Evolutionary conservation across 495 filamentous ascomycete species (phyloP), one percentile per base, ranked within the genome.

Genomic region (Acidiella bohemica): DNA sequence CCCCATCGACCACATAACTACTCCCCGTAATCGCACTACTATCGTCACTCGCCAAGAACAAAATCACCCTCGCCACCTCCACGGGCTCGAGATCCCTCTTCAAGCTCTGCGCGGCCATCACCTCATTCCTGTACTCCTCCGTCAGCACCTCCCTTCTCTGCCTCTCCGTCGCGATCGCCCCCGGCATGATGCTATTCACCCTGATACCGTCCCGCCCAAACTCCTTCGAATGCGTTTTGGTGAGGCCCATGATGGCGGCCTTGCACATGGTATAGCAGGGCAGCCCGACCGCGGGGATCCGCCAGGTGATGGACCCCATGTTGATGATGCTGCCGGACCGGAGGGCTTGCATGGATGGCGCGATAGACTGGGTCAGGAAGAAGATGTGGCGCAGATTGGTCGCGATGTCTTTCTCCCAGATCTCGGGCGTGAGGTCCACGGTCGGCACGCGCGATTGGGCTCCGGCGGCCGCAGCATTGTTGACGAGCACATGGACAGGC

Each of bases 121-220:
- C 59, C 37, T 58, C 47, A 1, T 44, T 54, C 20, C 60, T 53
- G 45, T 67, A 67, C 51, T 64, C 65, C 6, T 49, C 47, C 28
- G 61, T 67, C 29, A 65, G 36, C 5, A 67, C 59, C 42, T 65
- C 60, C 6, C 57, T 49, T 27, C 55, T 63, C 57, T 67, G 62
- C 20, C 64, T 45, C 51, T 62, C 51, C 1, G 47, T 50, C 13
- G 36, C 29, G 21, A 50, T 50, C 6, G 47, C 35, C 8, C 47
- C 47, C 0, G 58, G 58, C 55, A 60, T 57, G 18, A 60, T 49
- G 35, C 51, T 55, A 28, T 60, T 59, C 2, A 60, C 42, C 9
- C 41, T 17, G 3, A 50, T 29, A 6, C 32, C 27, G 26, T 41
- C 10, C 13, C 27, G 27, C 3, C 47, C 47, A 22, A 44, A 50